phyloP scores from a whole-genome alignment of 1,284 basidiomycete species.

The Irpex sp. region DNA sequence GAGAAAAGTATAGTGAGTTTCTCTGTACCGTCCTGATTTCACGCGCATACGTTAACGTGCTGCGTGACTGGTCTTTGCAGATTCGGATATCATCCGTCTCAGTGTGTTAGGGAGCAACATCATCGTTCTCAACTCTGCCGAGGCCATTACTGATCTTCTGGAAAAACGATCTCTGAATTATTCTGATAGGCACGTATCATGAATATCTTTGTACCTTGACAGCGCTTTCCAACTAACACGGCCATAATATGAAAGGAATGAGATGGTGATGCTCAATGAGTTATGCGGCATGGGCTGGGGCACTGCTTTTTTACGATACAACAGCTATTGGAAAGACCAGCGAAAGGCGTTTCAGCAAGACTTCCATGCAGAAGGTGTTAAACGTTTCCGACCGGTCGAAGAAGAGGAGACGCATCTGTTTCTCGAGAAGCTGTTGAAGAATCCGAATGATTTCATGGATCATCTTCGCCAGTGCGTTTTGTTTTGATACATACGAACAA shows the following conservation, averaged over 20 bases:
- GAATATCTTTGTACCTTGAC: not conserved
- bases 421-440: not conserved
- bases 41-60: not conserved
- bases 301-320: not conserved
- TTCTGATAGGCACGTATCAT: not conserved
- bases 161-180: not conserved
- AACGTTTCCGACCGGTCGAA: not conserved
- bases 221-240: not conserved
- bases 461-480: slow-evolving; percentile 5
- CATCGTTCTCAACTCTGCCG: not conserved
- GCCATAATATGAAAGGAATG: not conserved
- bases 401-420: not conserved
- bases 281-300: not conserved
- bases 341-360: not conserved
- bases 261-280: slow-evolving; percentile 3
- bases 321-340: slow-evolving; percentile 4
- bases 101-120: not conserved
- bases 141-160: not conserved
- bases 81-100: not conserved
- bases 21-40: too few relatives aligned
- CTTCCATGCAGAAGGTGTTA: not conserved
- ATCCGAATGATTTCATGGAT: slow-evolving; percentile 4
- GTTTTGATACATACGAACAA: not conserved
- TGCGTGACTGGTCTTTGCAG: not conserved
- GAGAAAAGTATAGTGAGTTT: slow-evolving; percentile 5